Conservation (phyloP, 73 alveolate genomes). For the Tetrahymena malaccensis region DNA sequence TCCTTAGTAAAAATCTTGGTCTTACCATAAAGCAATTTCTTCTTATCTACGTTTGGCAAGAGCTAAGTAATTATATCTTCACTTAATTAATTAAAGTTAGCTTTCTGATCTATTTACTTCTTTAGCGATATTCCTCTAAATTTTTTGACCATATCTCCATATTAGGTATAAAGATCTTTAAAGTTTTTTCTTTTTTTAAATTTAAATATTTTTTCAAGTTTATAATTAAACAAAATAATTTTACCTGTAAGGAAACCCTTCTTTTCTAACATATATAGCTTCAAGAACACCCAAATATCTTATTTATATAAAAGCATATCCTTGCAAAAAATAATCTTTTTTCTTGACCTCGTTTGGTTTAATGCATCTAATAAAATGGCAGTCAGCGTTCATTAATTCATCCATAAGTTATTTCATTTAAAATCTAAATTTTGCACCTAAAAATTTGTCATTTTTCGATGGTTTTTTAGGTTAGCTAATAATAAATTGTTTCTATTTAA, state of each 20-base stretch:
- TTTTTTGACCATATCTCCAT: not conserved
- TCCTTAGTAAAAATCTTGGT: constrained; percentile 14
- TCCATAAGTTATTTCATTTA: constrained; percentile 14
- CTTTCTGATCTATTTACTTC: not conserved
- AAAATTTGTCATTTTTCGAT: constrained; percentile 1
- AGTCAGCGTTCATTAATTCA: not conserved
- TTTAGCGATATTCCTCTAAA: not conserved
- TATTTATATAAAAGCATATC: constrained; percentile 1
- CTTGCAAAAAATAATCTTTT: not conserved
- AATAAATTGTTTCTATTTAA: constrained; percentile 32
- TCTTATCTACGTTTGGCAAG: constrained; percentile 10
- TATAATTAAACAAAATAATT: constrained; percentile 26
- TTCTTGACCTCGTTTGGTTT: constrained; percentile 14
- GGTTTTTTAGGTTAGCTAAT: not conserved
- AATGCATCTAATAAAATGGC: constrained; percentile 24
- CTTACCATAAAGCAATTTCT: constrained; percentile 14
- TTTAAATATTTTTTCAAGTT: not conserved
- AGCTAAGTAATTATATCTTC: constrained; percentile 2
- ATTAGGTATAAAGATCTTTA: not conserved
- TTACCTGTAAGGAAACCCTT: constrained; percentile 18
- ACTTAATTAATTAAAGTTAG: constrained; percentile 8
- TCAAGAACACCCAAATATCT: constrained; percentile 18
- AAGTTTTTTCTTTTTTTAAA: not conserved
- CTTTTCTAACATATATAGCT: constrained; percentile 5
- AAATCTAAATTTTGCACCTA: constrained; percentile 11